These are phyloP conservation scores for Avena atlantica DNA, from an alignment of 176 grass and related monocot genomes.

Conservation along the genomic window DNA sequence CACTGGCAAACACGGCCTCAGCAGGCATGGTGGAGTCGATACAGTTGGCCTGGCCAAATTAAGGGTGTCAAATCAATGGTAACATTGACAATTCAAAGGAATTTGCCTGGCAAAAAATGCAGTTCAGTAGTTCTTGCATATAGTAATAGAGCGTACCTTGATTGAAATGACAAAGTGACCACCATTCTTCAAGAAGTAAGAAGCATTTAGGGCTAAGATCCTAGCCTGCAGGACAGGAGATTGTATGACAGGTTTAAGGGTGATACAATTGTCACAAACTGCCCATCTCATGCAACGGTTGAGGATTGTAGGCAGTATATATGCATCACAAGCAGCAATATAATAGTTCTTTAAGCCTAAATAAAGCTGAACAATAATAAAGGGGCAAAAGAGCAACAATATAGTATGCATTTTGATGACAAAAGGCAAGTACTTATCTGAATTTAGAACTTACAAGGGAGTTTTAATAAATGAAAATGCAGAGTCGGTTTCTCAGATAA, in stretches of 20 bases:
- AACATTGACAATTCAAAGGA: background rate
- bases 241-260: background rate
- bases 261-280: background rate
- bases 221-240: slow-evolving; percentile 67
- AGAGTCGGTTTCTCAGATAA: background rate
- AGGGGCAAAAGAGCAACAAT: too few species aligned
- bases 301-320: background rate
- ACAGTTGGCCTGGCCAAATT: slow-evolving; percentile 65
- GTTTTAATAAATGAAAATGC: background rate
- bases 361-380: background rate
- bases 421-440: background rate
- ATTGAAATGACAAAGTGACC: slow-evolving; percentile 96
- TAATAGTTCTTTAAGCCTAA: background rate
- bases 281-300: too few species aligned
- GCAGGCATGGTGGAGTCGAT: slow-evolving; percentile 71
- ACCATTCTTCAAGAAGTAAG: slow-evolving; percentile 81
- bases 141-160: slow-evolving; percentile 53
- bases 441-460: background rate
- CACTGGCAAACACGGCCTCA: slow-evolving; percentile 69
- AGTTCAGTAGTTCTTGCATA: background rate
- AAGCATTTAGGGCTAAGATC: slow-evolving; percentile 82
- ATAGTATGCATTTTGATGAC: background rate
- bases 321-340: background rate
- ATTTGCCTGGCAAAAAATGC: background rate
- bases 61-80: background rate